Evolutionary conservation across 495 filamentous ascomycete species (phyloP).

Genomic region (Articulospora tetracladia): DNA sequence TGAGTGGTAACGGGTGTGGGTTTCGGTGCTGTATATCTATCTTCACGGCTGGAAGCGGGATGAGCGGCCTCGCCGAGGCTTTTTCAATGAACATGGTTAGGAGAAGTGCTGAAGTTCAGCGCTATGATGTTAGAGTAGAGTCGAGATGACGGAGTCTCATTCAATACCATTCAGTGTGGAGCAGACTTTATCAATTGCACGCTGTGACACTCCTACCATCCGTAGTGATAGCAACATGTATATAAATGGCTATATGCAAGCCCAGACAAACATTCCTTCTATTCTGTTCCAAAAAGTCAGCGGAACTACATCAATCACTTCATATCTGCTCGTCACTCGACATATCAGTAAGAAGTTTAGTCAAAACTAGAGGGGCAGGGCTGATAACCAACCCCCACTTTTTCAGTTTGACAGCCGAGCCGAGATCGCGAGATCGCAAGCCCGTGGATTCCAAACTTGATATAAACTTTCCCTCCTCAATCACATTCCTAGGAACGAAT

Average conservation of each 20-base stretch:
- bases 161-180: neutral
- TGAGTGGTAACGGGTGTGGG: neutral
- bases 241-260: no score
- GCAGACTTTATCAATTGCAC: no score
- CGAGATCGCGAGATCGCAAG: neutral
- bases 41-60: constrained; percentile 1
- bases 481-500: constrained; percentile 16
- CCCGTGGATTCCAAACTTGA: neutral
- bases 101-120: constrained; percentile 9
- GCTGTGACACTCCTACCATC: no score
- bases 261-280: no score
- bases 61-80: neutral
- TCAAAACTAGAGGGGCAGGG: no score
- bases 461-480: neutral
- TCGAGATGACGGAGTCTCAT: neutral
- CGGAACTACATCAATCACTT: no score
- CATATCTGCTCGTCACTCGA: no score
- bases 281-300: no score
- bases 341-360: no score
- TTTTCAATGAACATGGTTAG: constrained; percentile 9
- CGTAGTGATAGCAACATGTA: no score
- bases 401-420: neutral
- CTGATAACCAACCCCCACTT: neutral
- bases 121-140: constrained; percentile 25
- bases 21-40: constrained; percentile 14